Conservation (phyloP, 805 yeast species). For the Candida sphagnicola region DNA sequence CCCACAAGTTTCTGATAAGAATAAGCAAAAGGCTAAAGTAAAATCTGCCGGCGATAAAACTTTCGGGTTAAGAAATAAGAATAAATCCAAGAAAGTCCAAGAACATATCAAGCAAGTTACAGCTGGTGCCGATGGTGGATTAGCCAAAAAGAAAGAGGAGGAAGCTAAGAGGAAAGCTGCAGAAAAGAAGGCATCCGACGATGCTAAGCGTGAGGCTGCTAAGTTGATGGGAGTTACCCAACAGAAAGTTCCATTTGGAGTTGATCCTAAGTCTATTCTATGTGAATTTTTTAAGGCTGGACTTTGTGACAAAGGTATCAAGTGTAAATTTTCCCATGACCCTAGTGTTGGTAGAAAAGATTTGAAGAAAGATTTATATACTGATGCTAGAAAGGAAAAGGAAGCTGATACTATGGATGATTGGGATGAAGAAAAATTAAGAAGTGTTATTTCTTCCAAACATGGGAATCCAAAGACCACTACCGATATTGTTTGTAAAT, state of each 20-base stretch:
- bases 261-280: conserved; percentile 90
- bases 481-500: conserved; percentile 92
- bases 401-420: conserved; percentile 87
- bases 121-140: conserved; percentile 43
- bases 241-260: conserved; percentile 94
- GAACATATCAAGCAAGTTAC: conserved; percentile 46
- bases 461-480: conserved; percentile 94
- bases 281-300: conserved; percentile 85
- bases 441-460: conserved; percentile 80
- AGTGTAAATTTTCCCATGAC: conserved; percentile 94
- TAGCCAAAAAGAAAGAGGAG: conserved; percentile 69
- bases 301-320: conserved; percentile 81
- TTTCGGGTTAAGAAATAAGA: conserved; percentile 93
- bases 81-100: conserved; percentile 89
- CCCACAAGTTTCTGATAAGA: conserved; percentile 50
- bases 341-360: conserved; percentile 80
- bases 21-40: conserved; percentile 62
- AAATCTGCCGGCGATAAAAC: conserved; percentile 79
- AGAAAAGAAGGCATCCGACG: conserved; percentile 88
- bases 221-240: conserved; percentile 66
- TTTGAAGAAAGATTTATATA: conserved; percentile 86
- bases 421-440: conserved; percentile 96
- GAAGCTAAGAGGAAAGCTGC: conserved; percentile 62
- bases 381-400: conserved; percentile 75
- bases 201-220: conserved; percentile 83